A percentile compares a stretch with the other conserved stretches of the same genome.
Conservation (phyloP, 2,329 filamentous ascomycete genomes). For the Juglanconis oblonga region DNA sequence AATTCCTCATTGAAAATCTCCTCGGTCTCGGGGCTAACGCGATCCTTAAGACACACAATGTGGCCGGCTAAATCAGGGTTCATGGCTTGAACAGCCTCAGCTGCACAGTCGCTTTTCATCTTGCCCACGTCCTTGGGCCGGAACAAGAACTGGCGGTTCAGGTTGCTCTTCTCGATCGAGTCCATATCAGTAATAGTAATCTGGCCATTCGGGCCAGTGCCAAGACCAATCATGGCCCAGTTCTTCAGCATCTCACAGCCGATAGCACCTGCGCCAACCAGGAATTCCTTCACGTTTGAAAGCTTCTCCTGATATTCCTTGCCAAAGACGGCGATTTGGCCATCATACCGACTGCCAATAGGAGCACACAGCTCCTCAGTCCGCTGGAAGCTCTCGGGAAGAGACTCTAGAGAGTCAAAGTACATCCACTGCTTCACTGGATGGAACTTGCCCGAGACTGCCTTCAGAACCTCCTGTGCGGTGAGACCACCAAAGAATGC, state of each 20-base stretch:
- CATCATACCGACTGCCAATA: conserved; percentile 82
- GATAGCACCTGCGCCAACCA: conserved; percentile 95
- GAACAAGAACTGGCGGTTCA: conserved; percentile 97
- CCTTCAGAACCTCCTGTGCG: conserved; percentile 93
- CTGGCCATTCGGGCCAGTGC: conserved; percentile 80
- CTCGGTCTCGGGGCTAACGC: conserved; percentile 89
- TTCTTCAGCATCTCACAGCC: conserved; percentile 99
- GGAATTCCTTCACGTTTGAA: conserved; percentile 83
- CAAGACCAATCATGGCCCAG: conserved; percentile 98
- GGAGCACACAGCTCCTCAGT: conserved; percentile 88
- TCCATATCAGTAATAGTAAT: conserved; percentile 97
- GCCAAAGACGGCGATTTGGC: conserved; percentile 95
- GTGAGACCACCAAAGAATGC: conserved; percentile 92
- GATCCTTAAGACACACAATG: conserved; percentile 81
- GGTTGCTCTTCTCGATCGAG: conserved; percentile 97
- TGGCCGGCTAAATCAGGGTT: conserved; percentile 89
- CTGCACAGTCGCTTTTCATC: conserved; percentile 94
- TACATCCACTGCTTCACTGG: conserved; percentile 97
- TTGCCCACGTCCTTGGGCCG: conserved; percentile 88
- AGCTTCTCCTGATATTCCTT: conserved; percentile 93
- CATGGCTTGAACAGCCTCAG: conserved; percentile 87
- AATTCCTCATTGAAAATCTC: conserved; percentile 92
- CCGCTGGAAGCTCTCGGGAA: conserved; percentile 71
- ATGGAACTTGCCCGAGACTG: conserved; percentile 95
- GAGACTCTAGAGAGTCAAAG: conserved; percentile 95